Evolutionary conservation across 2,329 filamentous ascomycete genomes (phyloP).

Genomic region (Alternaria ethzedia): DNA sequence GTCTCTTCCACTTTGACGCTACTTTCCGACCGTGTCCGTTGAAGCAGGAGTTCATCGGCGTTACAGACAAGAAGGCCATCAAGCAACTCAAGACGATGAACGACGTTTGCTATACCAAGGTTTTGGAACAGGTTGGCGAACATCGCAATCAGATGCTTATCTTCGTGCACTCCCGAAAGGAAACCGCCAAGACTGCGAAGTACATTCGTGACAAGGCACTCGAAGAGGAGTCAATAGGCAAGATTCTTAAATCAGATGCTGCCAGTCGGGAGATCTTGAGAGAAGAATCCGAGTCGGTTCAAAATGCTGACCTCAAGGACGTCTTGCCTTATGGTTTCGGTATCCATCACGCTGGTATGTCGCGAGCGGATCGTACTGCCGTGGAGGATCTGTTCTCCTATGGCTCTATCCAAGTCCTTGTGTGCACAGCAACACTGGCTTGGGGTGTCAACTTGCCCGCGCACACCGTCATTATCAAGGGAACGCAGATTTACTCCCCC

Average conservation of each 20-base stretch:
- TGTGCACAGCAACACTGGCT: slow-evolving; percentile 96
- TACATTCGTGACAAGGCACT: slow-evolving; percentile 96
- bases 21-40: slow-evolving; percentile 92
- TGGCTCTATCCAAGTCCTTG: slow-evolving; percentile 90
- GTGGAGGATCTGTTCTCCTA: slow-evolving; percentile 94
- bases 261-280: slow-evolving; percentile 87
- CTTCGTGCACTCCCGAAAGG: slow-evolving; percentile 97
- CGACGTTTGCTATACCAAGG: slow-evolving; percentile 96
- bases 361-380: slow-evolving; percentile 87
- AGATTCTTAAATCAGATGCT: slow-evolving; percentile 91
- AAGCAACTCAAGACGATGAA: slow-evolving; percentile 99
- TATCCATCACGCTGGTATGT: slow-evolving; percentile 98
- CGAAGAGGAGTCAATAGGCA: slow-evolving; percentile 95
- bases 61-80: slow-evolving; percentile 97
- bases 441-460: slow-evolving; percentile 99
- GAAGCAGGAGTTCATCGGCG: slow-evolving; percentile 95
- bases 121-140: slow-evolving; percentile 91
- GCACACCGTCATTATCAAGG: slow-evolving; percentile 98
- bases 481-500: slow-evolving; percentile 95
- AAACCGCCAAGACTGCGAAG: slow-evolving; percentile 95
- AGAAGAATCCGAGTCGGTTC: slow-evolving; percentile 81
- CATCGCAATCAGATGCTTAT: slow-evolving; percentile 98
- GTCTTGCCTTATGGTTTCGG: slow-evolving; percentile 95
- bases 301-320: slow-evolving; percentile 89
- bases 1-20: slow-evolving; percentile 94